Conservation (phyloP, 345 rosid genomes). For the Bruguiera parviflora region DNA sequence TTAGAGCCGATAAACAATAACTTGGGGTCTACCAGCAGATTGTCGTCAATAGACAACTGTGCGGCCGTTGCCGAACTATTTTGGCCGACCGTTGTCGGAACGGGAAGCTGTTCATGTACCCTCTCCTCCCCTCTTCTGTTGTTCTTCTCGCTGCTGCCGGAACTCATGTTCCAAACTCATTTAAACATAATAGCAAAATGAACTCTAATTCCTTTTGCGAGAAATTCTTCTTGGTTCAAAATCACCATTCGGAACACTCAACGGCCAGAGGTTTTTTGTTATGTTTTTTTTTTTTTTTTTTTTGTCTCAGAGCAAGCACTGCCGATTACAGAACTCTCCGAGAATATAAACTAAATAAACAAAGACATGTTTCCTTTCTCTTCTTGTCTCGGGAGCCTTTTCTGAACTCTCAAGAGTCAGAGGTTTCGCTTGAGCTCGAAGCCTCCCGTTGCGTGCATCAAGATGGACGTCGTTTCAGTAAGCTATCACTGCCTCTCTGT, state of each 20-base stretch:
- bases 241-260: too few relatives aligned
- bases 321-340: too few relatives aligned
- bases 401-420: neutral
- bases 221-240: too few relatives aligned
- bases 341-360: neutral
- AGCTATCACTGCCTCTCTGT: neutral
- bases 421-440: slow-evolving; percentile 20
- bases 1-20: slow-evolving; percentile 71
- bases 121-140: slow-evolving; percentile 20
- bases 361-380: neutral
- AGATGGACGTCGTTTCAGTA: slow-evolving; percentile 7
- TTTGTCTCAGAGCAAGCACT: too few relatives aligned
- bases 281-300: too few relatives aligned
- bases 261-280: neutral
- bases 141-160: slow-evolving; percentile 19
- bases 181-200: neutral
- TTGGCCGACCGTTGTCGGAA: slow-evolving; percentile 18
- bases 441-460: slow-evolving; percentile 8
- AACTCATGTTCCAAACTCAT: slow-evolving; percentile 48
- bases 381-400: neutral
- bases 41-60: slow-evolving; percentile 48
- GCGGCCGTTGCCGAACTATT: slow-evolving; percentile 40
- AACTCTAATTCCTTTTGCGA: neutral
- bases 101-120: slow-evolving; percentile 18
- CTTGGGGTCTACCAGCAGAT: slow-evolving; percentile 74